phyloP scores from a whole-genome alignment of 1,284 basidiomycete species.

The Singerocomus rubriflavus region DNA sequence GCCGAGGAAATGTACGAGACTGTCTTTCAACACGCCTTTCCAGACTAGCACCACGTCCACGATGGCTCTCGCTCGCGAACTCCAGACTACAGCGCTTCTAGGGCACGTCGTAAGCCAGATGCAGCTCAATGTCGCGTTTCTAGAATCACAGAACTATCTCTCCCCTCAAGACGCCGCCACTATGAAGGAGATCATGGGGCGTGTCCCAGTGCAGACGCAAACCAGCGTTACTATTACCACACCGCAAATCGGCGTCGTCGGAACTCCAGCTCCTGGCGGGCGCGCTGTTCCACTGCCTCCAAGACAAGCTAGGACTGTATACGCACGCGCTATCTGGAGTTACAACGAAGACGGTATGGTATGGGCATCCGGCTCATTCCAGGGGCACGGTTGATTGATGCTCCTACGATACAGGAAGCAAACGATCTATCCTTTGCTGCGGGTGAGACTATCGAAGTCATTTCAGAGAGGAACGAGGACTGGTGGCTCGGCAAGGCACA shows the following conservation, averaged over 20 bases:
- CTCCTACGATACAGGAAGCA: conserved; percentile 41
- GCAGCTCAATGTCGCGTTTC: conserved; percentile 59
- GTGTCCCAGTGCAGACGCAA: conserved; percentile 38
- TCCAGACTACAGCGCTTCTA: conserved; percentile 39
- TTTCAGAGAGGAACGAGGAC: conserved; percentile 37
- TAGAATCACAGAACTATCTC: conserved; percentile 57
- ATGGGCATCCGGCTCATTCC: conserved; percentile 11
- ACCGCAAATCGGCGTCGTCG: conserved; percentile 12
- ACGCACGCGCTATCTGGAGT: conserved; percentile 58
- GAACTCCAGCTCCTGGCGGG: neutral
- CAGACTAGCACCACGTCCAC: neutral
- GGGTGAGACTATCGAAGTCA: conserved; percentile 37
- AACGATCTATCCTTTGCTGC: conserved; percentile 38
- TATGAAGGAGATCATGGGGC: conserved; percentile 45
- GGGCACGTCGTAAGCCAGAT: conserved; percentile 61
- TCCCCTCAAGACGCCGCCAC: conserved; percentile 47
- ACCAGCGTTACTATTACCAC: conserved; percentile 8
- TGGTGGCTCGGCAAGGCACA: conserved; percentile 44
- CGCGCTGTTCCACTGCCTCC: conserved; percentile 24
- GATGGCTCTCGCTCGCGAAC: conserved; percentile 23
- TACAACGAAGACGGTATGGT: conserved; percentile 63
- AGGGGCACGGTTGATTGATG: conserved; percentile 3
- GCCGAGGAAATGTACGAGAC: conserved; percentile 1
- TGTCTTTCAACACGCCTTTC: neutral
- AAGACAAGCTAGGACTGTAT: conserved; percentile 25